Conservation (phyloP, 139 green algal genomes). For the Chlamydomonas incerta region DNA sequence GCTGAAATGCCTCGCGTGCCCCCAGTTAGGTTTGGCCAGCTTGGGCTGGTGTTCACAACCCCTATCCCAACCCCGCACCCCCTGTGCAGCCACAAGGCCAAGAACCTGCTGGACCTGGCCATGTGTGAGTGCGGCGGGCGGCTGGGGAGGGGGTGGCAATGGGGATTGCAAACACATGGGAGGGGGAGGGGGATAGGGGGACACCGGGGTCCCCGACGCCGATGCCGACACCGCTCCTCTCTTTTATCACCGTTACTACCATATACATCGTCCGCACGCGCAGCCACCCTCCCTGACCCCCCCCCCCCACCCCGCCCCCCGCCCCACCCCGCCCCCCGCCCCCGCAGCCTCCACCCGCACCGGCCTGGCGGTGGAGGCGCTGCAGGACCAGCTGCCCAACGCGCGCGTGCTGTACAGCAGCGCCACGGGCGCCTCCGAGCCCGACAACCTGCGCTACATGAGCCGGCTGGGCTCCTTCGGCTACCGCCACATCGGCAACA, state of each 20-base stretch:
- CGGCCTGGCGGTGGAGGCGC: conserved; percentile 76
- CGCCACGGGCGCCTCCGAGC: conserved; percentile 90
- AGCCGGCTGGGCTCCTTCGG: conserved; percentile 52
- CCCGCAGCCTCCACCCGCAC: conserved; percentile 71
- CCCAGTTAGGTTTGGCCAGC: too few species aligned
- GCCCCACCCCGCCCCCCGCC: too few species aligned
- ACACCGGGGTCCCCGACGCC: too few species aligned
- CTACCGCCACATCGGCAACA: conserved; percentile 42
- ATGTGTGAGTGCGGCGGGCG: background rate
- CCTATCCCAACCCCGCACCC: too few species aligned
- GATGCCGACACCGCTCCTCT: too few species aligned
- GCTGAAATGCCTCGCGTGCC: too few species aligned
- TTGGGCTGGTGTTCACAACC: too few species aligned
- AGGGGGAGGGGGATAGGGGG: too few species aligned
- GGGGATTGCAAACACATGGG: too few species aligned
- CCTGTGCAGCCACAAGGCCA: conserved; percentile 83
- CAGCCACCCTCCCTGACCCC: background rate
- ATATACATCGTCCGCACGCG: too few species aligned
- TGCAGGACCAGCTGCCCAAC: conserved; percentile 86
- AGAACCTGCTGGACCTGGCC: conserved; percentile 83
- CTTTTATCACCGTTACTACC: too few species aligned
- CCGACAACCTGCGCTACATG: conserved; percentile 94
- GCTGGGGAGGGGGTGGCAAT: too few species aligned
- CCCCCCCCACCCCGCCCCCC: background rate
- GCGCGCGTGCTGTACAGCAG: conserved; percentile 88